Evolutionary conservation across 208 protist genomes (phyloP).

Genomic region (Eutreptiella sp.): DNA sequence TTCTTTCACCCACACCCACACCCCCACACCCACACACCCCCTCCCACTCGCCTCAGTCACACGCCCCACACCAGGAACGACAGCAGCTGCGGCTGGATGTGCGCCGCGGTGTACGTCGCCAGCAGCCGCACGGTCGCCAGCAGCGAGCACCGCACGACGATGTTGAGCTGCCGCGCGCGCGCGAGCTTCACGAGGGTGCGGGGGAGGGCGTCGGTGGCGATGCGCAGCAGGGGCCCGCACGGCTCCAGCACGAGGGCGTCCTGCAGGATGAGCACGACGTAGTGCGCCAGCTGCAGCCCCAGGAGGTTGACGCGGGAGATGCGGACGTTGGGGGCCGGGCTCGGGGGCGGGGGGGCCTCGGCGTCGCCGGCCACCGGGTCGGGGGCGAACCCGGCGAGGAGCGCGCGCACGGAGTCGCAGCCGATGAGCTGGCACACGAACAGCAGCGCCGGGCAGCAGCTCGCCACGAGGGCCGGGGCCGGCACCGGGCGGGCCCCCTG

Average conservation of each 20-base stretch:
- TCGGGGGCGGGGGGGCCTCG: not conserved
- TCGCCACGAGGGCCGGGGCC: too few species aligned
- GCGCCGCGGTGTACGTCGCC: constrained; percentile 40
- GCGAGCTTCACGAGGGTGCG: too few species aligned
- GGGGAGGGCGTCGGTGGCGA: constrained; percentile 57
- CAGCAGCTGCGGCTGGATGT: constrained; percentile 64
- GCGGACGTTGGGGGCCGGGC: constrained; percentile 23
- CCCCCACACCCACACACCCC: too few species aligned
- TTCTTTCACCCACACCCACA: too few species aligned
- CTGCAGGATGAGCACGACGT: constrained; percentile 49
- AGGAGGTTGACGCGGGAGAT: constrained; percentile 54
- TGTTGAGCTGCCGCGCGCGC: too few species aligned
- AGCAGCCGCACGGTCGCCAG: constrained; percentile 66
- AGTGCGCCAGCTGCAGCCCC: constrained; percentile 59
- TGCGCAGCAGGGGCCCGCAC: constrained; percentile 38
- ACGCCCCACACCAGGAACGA: constrained; percentile 70
- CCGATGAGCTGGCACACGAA: constrained; percentile 49
- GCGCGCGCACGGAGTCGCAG: constrained; percentile 32
- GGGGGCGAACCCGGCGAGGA: not conserved
- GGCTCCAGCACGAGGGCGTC: constrained; percentile 24
- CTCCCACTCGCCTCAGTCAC: too few species aligned
- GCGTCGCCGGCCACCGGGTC: not conserved
- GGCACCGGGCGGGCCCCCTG: too few species aligned
- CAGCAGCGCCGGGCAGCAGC: constrained; percentile 39
- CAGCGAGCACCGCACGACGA: constrained; percentile 69